These are phyloP conservation scores for Gynostemma pentaphyllum DNA, from an alignment of 306 rosid species.

Conservation along the genomic window DNA sequence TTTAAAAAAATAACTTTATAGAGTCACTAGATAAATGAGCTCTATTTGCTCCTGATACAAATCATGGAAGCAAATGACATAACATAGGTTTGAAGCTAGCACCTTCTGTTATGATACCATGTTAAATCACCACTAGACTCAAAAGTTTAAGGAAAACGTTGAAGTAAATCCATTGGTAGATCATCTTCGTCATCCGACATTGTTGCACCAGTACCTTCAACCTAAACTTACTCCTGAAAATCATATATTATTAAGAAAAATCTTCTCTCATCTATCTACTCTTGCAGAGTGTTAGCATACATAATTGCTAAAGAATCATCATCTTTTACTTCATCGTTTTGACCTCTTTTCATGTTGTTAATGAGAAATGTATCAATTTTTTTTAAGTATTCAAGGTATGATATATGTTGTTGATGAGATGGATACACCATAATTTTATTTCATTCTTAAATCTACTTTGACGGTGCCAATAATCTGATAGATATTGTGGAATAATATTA, in stretches of 20 bases:
- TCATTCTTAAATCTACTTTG: neutral
- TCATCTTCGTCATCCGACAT: conserved; percentile 99
- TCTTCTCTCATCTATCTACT: too few relatives aligned
- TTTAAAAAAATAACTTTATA: too few relatives aligned
- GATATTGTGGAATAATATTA: neutral
- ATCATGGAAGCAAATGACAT: too few relatives aligned
- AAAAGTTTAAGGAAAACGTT: too few relatives aligned
- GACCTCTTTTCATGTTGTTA: neutral
- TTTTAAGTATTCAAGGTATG: neutral
- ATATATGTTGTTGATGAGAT: too few relatives aligned
- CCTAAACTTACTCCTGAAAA: conserved; percentile 68
- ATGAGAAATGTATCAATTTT: neutral
- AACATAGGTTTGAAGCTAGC: neutral
- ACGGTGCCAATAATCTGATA: neutral
- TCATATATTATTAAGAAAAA: neutral
- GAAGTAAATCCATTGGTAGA: conserved; percentile 63
- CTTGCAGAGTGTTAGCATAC: too few relatives aligned
- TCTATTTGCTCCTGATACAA: too few relatives aligned
- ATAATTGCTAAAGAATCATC: neutral
- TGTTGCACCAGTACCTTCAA: conserved; percentile 88
- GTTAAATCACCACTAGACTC: too few relatives aligned
- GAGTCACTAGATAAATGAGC: too few relatives aligned
- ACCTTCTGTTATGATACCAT: too few relatives aligned
- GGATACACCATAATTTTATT: too few relatives aligned
- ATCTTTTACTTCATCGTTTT: neutral